phyloP scores from a whole-genome alignment of 257 asterid species.

The Capsicum rhomboideum region DNA sequence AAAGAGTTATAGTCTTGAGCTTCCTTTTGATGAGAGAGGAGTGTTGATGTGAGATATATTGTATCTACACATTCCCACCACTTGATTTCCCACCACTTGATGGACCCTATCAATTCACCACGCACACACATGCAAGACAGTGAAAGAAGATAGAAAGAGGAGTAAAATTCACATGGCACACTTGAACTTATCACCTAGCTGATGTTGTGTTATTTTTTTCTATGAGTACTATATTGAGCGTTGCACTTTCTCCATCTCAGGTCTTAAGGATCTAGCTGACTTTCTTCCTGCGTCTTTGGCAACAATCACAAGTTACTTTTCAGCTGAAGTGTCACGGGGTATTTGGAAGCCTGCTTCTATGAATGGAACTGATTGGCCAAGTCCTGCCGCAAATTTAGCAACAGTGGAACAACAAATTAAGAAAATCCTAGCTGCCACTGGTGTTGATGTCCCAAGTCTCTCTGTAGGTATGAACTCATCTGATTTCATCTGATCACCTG shows the following conservation, averaged over 20 bases:
- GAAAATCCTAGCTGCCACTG: constrained; percentile 82
- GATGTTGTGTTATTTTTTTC: background rate
- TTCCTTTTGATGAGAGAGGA: background rate
- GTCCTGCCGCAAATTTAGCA: constrained; percentile 84
- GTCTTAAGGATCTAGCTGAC: constrained; percentile 97
- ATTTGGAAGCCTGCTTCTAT: constrained; percentile 95
- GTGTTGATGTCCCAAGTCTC: constrained; percentile 82
- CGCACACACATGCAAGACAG: background rate
- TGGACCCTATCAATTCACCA: background rate
- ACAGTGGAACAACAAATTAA: constrained; percentile 77
- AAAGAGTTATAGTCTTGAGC: background rate
- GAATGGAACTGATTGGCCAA: constrained; percentile 99
- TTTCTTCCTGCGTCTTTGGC: constrained; percentile 96
- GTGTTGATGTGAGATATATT: background rate
- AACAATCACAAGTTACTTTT: constrained; percentile 70
- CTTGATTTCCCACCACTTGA: background rate
- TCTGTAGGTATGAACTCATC: constrained; percentile 40
- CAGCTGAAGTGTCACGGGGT: constrained; percentile 96
- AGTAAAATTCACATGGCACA: background rate
- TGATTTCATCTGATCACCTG: background rate
- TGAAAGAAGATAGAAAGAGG: background rate
- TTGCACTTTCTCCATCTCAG: constrained; percentile 32
- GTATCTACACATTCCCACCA: background rate
- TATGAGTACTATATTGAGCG: background rate
- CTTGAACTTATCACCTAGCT: background rate